Evolutionary conservation across 805 yeast species (phyloP).

Genomic region (Ogataea neopini): DNA sequence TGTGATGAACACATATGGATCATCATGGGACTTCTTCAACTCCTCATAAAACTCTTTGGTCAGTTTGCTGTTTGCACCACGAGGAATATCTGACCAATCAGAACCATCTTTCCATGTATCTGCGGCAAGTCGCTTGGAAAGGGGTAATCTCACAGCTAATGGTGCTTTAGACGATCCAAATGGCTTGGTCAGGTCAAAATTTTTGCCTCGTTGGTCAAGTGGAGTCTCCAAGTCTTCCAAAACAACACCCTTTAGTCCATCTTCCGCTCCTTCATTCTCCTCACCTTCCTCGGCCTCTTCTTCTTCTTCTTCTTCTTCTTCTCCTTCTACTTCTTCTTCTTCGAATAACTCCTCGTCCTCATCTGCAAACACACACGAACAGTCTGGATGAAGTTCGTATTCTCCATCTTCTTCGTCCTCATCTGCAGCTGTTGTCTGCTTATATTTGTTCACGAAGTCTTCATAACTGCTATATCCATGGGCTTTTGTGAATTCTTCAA

Average conservation of each 20-base stretch:
- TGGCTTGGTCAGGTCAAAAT: conserved; percentile 1
- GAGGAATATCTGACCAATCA: conserved; percentile 73
- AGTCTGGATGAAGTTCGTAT: conserved; percentile 38
- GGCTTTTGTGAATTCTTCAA: conserved; percentile 15
- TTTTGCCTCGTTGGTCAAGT: not conserved
- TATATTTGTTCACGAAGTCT: conserved; percentile 17
- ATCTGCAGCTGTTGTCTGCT: conserved; percentile 1
- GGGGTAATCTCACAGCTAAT: conserved; percentile 38
- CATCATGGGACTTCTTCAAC: conserved; percentile 24
- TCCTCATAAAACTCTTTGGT: conserved; percentile 28
- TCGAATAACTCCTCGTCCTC: conserved; percentile 13
- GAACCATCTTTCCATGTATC: conserved; percentile 55
- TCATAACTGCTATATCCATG: not conserved
- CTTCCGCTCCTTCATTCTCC: conserved; percentile 9
- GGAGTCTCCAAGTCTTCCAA: no score
- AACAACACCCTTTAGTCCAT: no score
- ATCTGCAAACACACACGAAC: conserved; percentile 29
- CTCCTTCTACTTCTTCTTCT: conserved; percentile 14
- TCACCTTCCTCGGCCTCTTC: conserved; percentile 10
- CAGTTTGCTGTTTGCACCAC: conserved; percentile 53
- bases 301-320: conserved; percentile 15
- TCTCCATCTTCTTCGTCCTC: conserved; percentile 27
- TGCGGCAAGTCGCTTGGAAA: conserved; percentile 42
- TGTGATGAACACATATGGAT: conserved; percentile 27
- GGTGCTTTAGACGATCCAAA: conserved; percentile 18